A percentile compares a stretch with the other conserved stretches of the same genome.
These are phyloP conservation scores for Sclerotinia spermophila DNA, from an alignment of 2,329 filamentous ascomycete genomes.

Conservation along the genomic window DNA sequence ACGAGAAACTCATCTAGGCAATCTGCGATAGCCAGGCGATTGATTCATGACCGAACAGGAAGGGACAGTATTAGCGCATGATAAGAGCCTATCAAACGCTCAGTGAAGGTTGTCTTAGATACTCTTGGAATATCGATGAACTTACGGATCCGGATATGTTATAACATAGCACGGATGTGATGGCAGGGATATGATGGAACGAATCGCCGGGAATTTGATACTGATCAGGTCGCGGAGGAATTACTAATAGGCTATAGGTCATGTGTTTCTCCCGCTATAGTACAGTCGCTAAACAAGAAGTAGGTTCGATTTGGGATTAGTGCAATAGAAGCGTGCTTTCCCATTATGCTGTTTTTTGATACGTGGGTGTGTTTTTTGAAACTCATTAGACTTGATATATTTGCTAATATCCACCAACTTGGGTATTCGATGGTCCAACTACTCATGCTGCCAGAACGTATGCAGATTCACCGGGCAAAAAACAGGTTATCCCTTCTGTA, in stretches of 20 bases:
- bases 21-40: rapidly evolving
- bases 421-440: background rate
- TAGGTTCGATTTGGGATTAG: background rate
- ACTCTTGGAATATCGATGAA: background rate
- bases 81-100: background rate
- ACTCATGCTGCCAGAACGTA: no score
- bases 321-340: background rate
- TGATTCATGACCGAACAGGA: background rate
- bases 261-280: background rate
- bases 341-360: no score
- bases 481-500: no score
- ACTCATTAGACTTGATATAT: background rate
- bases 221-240: no score
- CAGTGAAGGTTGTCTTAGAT: background rate
- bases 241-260: background rate
- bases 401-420: background rate
- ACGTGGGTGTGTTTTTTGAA: no score
- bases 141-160: background rate
- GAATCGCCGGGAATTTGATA: background rate
- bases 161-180: background rate
- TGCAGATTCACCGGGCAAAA: no score
- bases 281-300: background rate
- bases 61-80: background rate
- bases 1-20: no score
- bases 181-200: background rate